Percentiles rank a stretch among this genome's conserved stretches.
These are phyloP conservation scores for Hyphodiscus hymeniophilus DNA, from an alignment of 495 filamentous ascomycete species.

Conservation along the genomic window DNA sequence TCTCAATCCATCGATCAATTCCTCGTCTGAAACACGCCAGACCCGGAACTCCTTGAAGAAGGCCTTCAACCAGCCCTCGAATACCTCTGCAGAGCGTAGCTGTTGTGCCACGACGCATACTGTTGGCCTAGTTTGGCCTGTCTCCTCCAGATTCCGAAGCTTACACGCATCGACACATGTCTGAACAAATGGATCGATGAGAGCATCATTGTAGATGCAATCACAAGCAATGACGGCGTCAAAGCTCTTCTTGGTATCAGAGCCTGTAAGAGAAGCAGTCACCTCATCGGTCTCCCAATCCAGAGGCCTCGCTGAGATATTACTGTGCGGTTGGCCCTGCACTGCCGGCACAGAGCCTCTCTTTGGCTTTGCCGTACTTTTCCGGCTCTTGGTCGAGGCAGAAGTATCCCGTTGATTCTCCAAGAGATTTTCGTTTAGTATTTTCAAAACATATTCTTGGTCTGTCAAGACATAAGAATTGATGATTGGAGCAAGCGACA, in stretches of 20 bases:
- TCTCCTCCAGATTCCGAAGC: conserved; percentile 31
- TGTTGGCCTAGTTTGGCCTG: conserved; percentile 33
- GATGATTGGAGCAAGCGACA: conserved; percentile 54
- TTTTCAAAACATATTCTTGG: conserved; percentile 71
- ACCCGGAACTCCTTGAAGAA: conserved; percentile 59
- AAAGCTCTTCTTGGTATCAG: conserved; percentile 28
- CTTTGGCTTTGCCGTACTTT: conserved; percentile 23
- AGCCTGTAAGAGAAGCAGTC: conserved; percentile 29
- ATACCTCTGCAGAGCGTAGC: conserved; percentile 73
- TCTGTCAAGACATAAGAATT: conserved; percentile 73
- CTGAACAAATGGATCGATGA: conserved; percentile 74
- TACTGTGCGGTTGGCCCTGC: conserved; percentile 13
- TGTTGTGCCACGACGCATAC: conserved; percentile 78
- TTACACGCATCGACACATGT: conserved; percentile 74
- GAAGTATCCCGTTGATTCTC: conserved; percentile 39
- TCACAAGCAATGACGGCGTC: conserved; percentile 74
- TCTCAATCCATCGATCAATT: conserved; percentile 46
- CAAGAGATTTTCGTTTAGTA: conserved; percentile 65
- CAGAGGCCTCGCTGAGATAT: conserved; percentile 43
- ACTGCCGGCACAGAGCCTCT: conserved; percentile 2
- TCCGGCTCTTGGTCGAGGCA: conserved; percentile 18
- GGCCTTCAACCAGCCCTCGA: conserved; percentile 68
- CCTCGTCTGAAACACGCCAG: conserved; percentile 66
- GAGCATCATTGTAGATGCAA: conserved; percentile 82
- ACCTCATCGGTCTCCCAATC: conserved; percentile 63